Percentiles rank a stretch among this genome's conserved stretches.
Conservation (phyloP, 805 yeast species). For the Kluyveromyces starmeri region DNA sequence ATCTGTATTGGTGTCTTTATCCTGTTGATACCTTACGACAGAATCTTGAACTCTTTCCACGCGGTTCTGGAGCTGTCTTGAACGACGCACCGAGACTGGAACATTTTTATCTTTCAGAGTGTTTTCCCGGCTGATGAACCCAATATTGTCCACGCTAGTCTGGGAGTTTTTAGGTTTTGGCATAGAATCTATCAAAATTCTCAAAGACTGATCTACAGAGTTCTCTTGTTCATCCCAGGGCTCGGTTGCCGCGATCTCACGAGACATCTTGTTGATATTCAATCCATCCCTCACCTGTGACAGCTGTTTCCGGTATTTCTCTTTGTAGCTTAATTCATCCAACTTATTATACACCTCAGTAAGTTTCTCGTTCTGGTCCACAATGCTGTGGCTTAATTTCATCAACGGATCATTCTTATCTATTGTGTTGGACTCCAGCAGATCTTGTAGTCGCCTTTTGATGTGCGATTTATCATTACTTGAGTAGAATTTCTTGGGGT, state of each 20-base stretch:
- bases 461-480: conserved; percentile 16
- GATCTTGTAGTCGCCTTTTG: conserved; percentile 19
- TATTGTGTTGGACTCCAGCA: conserved; percentile 18
- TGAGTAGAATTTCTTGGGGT: background rate
- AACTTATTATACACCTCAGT: conserved; percentile 23
- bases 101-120: conserved; percentile 7
- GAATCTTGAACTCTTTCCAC: conserved; percentile 54
- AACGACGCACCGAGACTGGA: conserved; percentile 11
- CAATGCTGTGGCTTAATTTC: conserved; percentile 13
- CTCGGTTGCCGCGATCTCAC: conserved; percentile 39
- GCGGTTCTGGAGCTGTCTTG: conserved; percentile 29
- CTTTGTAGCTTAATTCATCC: conserved; percentile 30
- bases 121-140: conserved; percentile 11
- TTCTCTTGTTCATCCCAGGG: conserved; percentile 58
- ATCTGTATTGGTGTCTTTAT: conserved; percentile 15
- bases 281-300: conserved; percentile 36
- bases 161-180: conserved; percentile 29
- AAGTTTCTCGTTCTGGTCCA: conserved; percentile 19
- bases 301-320: conserved; percentile 33
- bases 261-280: conserved; percentile 35
- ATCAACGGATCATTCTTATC: conserved; percentile 22
- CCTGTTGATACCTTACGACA: conserved; percentile 53
- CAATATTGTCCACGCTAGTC: conserved; percentile 6
- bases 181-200: conserved; percentile 49
- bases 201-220: conserved; percentile 35